These are phyloP conservation scores for Cryphonectria radicalis DNA, from an alignment of 2,329 filamentous ascomycete species.

Conservation along the genomic window DNA sequence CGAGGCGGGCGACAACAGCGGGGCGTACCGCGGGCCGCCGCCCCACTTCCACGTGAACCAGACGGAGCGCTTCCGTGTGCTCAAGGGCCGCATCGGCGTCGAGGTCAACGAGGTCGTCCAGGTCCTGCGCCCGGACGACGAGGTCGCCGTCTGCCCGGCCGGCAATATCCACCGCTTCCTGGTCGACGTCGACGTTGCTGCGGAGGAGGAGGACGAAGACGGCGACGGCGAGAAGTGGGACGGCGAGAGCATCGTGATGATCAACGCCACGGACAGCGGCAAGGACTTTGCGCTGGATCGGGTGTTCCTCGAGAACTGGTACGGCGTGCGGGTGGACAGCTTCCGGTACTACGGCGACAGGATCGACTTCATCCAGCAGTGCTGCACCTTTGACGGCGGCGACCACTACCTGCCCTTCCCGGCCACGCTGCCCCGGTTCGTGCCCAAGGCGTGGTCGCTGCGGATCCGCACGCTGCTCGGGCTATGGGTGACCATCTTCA, in stretches of 20 bases:
- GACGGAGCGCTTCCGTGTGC: slow-evolving; percentile 38
- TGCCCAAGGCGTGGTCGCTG: no score
- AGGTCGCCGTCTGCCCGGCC: slow-evolving; percentile 34
- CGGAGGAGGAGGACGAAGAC: no score
- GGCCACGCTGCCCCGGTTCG: no score
- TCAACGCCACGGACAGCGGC: slow-evolving; percentile 36
- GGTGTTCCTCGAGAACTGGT: slow-evolving; percentile 45
- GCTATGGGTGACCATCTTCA: slow-evolving; percentile 34
- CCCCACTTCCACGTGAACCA: slow-evolving; percentile 41
- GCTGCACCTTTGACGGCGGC: not conserved
- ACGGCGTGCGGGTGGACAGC: slow-evolving; percentile 40
- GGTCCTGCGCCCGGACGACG: slow-evolving; percentile 37
- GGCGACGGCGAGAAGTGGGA: slow-evolving; percentile 17
- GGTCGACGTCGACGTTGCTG: slow-evolving; percentile 27
- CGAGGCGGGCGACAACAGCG: slow-evolving; percentile 25
- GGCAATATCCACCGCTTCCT: slow-evolving; percentile 35
- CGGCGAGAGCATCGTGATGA: slow-evolving; percentile 30
- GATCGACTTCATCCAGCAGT: slow-evolving; percentile 38
- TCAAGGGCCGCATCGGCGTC: slow-evolving; percentile 36
- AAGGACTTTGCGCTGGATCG: slow-evolving; percentile 39
- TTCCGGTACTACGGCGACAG: slow-evolving; percentile 34
- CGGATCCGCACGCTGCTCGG: slow-evolving; percentile 34
- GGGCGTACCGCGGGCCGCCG: slow-evolving; percentile 31
- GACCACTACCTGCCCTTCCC: no score
- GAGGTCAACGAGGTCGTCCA: slow-evolving; percentile 34